phyloP scores from a whole-genome alignment of 1,139 yeast species.

The Saccharomycopsis crataegensis region DNA sequence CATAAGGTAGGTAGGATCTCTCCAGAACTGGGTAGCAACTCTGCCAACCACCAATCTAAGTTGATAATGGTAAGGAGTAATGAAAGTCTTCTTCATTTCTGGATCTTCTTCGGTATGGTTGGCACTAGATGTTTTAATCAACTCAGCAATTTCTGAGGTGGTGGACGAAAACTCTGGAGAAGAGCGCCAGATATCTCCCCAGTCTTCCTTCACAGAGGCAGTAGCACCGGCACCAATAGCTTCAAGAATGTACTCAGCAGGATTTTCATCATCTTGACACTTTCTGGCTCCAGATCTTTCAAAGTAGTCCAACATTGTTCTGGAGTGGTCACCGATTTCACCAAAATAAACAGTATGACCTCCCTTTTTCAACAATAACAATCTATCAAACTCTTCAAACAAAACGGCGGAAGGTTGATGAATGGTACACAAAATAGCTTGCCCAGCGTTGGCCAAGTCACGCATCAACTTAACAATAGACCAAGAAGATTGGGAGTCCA shows the following conservation, averaged over 20 bases:
- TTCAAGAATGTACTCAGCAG: conserved; percentile 49
- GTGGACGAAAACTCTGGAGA: conserved; percentile 28
- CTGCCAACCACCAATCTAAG: conserved; percentile 27
- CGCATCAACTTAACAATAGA: conserved; percentile 40
- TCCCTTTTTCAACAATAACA: conserved; percentile 34
- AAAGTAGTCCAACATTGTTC: conserved; percentile 41
- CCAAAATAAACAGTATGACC: conserved; percentile 55
- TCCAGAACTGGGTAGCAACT: conserved; percentile 32
- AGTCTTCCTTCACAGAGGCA: conserved; percentile 35
- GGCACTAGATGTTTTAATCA: conserved; percentile 21
- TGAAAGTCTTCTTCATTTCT: conserved; percentile 25
- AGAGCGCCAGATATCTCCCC: conserved; percentile 39
- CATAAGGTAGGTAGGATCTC: conserved; percentile 34
- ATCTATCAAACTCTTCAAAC: conserved; percentile 37
- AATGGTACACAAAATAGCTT: conserved; percentile 48
- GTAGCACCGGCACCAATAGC: conserved; percentile 45
- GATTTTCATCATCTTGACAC: conserved; percentile 40
- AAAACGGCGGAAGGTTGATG: conserved; percentile 55
- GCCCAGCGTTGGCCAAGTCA: conserved; percentile 43
- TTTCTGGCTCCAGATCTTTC: conserved; percentile 39
- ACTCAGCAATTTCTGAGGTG: conserved; percentile 25
- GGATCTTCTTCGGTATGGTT: background rate
- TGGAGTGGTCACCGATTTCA: conserved; percentile 46
- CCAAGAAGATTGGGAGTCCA: conserved; percentile 52
- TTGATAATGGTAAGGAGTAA: conserved; percentile 30